Evolutionary conservation across 2,329 filamentous ascomycete species (phyloP), one percentile per base, ranked within the genome.

Genomic region (Alternaria burnsii): DNA sequence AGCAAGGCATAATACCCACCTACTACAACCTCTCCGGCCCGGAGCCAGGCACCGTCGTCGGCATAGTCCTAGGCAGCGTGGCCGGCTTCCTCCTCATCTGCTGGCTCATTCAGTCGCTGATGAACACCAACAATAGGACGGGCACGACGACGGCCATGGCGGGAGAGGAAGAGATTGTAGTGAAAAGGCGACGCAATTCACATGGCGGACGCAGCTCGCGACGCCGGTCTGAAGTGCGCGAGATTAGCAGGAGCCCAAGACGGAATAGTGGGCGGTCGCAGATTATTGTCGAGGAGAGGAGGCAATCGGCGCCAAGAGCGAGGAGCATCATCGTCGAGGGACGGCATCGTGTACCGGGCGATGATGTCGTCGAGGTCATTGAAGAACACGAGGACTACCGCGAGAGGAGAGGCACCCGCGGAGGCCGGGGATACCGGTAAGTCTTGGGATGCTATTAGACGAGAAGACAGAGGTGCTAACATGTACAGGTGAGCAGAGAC

Each of bases 131-230:
- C 9, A 71, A 75, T 9, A 71, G 76, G 9, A 51, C 48, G 1
- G 61, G 64, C 61, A 78, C 79, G n/a, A 64, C 54, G 14, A 70
- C 68, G 0, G 79, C 78, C 50, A 79, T 86, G 64, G 75, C 78
- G 2, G 79, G 75, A n/a, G 80, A 83, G 65, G 87, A 89, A 56
- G 85, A 89, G 63, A 88, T 90, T 72, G 85, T 91, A 75, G 73
- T 78, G 55, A 69, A 77, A 43, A 71, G 72, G 42, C 59, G 65
- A 52, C 75, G 71, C 62, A 66, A 71, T 26, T 71, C 72, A 22
- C 73, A 76, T 9, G 73, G 76, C 20, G 64, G 67, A n/a, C 70
- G 73, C n/a, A 76, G 72, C 43, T 71, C 72, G 16, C 71, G 69
- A 20, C 74, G 65, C 52, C 71, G 75, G 20, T 69, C 68, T 5